Evolutionary conservation across 2,329 filamentous ascomycete genomes (phyloP).

Genomic region (Sclerotinia trifoliorum): DNA sequence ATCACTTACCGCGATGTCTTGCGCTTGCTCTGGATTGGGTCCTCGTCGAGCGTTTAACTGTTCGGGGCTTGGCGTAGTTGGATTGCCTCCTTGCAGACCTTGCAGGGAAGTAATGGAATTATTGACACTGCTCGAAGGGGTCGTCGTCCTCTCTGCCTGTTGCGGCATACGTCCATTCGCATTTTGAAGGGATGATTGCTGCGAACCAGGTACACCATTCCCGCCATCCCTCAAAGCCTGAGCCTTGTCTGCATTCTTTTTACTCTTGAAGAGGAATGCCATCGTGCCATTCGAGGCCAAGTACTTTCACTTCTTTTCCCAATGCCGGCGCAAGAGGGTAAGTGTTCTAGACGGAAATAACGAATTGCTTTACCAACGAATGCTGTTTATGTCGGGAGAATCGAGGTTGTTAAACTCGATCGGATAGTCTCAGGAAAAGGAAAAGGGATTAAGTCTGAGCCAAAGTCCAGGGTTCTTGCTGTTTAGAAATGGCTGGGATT

Average conservation of each 20-base stretch:
- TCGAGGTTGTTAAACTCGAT: conserved; percentile 14
- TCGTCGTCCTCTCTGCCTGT: conserved; percentile 58
- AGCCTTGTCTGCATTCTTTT: conserved; percentile 68
- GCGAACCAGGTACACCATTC: conserved; percentile 38
- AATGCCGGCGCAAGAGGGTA: conserved; percentile 13
- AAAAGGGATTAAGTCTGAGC: conserved; percentile 20
- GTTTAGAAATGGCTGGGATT: conserved; percentile 21
- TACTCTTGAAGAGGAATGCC: conserved; percentile 82
- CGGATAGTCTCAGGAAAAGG: conserved; percentile 9
- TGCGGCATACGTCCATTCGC: conserved; percentile 42
- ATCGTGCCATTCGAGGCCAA: conserved; percentile 50
- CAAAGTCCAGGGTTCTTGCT: conserved; percentile 21
- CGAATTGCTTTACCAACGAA: background rate
- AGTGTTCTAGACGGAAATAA: background rate
- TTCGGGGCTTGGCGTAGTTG: conserved; percentile 39
- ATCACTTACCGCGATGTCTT: conserved; percentile 44
- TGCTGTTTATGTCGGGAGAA: conserved; percentile 14
- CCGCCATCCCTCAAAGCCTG: conserved; percentile 42
- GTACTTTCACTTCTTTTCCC: conserved; percentile 25
- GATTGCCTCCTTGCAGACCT: conserved; percentile 47
- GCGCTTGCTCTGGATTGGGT: conserved; percentile 37
- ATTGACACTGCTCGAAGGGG: conserved; percentile 52
- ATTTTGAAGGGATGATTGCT: conserved; percentile 51
- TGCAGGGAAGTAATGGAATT: conserved; percentile 67
- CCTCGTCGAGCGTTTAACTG: conserved; percentile 60